Percentiles rank a stretch among this genome's conserved stretches.
These are phyloP conservation scores for Ustilago curta DNA, from an alignment of 1,284 basidiomycete genomes.

Conservation along the genomic window DNA sequence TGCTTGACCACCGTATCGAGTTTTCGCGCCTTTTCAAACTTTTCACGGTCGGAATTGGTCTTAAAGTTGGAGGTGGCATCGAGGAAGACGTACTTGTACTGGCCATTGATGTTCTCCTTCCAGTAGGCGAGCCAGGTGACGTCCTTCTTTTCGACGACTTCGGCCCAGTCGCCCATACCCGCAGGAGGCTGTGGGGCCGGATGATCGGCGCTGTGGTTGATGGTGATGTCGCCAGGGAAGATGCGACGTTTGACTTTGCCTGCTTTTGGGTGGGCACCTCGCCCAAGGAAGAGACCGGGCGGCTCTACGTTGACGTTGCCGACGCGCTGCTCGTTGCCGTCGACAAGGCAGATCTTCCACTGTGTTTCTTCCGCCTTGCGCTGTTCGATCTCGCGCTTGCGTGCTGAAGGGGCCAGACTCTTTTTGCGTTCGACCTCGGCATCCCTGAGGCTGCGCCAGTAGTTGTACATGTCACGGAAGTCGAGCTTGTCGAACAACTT, in stretches of 20 bases:
- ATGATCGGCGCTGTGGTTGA: conserved; percentile 67
- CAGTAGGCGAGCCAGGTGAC: conserved; percentile 68
- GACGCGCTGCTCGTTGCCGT: conserved; percentile 96
- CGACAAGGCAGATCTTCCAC: conserved; percentile 86
- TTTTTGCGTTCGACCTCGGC: conserved; percentile 93
- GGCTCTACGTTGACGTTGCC: conserved; percentile 99
- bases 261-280: conserved; percentile 98
- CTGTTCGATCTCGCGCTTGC: conserved; percentile 79
- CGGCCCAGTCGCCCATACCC: conserved; percentile 65
- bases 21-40: conserved; percentile 68
- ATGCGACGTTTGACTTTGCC: conserved; percentile 86
- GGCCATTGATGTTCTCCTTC: conserved; percentile 68
- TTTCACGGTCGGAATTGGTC: conserved; percentile 67
- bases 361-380: conserved; percentile 87
- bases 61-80: conserved; percentile 67
- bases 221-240: conserved; percentile 66
- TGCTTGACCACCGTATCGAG: conserved; percentile 64
- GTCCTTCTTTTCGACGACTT: conserved; percentile 65
- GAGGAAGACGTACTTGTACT: conserved; percentile 69
- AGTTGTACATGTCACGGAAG: conserved; percentile 92
- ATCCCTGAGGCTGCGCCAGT: conserved; percentile 77
- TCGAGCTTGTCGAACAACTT: conserved; percentile 85
- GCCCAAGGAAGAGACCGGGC: conserved; percentile 94
- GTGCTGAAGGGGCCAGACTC: conserved; percentile 74
- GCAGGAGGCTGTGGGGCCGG: conserved; percentile 63